Evolutionary conservation across 441 rosid species (phyloP).

Genomic region (Croton setiger): DNA sequence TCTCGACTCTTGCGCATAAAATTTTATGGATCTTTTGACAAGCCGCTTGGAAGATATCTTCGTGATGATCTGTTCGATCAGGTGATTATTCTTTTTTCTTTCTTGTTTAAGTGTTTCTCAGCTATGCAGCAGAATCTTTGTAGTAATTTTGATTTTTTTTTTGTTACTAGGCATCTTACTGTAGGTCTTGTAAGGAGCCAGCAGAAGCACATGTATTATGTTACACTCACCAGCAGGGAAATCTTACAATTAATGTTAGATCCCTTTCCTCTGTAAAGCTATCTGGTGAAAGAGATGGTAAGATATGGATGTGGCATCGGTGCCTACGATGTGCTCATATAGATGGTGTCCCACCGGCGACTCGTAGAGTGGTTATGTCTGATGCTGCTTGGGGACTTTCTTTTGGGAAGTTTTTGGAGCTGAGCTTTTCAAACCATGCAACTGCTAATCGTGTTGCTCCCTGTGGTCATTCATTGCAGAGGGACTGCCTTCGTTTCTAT

Average conservation of each 20-base stretch:
- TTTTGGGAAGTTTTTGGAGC: slow-evolving; percentile 92
- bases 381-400: slow-evolving; percentile 99
- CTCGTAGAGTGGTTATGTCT: slow-evolving; percentile 91
- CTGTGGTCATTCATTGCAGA: slow-evolving; percentile 96
- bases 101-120: background rate
- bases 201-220: slow-evolving; percentile 86
- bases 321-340: slow-evolving; percentile 79
- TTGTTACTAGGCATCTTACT: slow-evolving; percentile 49
- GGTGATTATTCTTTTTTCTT: slow-evolving; percentile 37
- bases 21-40: slow-evolving; percentile 90
- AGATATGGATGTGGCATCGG: slow-evolving; percentile 99
- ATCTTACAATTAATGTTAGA: slow-evolving; percentile 85
- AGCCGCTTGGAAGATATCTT: slow-evolving; percentile 89
- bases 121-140: slow-evolving; percentile 9
- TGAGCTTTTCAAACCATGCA: slow-evolving; percentile 94
- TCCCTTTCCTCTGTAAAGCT: slow-evolving; percentile 59
- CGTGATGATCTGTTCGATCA: slow-evolving; percentile 77
- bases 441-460: slow-evolving; percentile 97
- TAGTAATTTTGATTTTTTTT: slow-evolving; percentile 12
- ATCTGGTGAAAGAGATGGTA: slow-evolving; percentile 91
- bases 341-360: slow-evolving; percentile 92
- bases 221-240: slow-evolving; percentile 92
- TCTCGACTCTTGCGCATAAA: slow-evolving; percentile 82
- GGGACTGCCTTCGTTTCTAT: slow-evolving; percentile 92
- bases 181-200: slow-evolving; percentile 73